Conservation (phyloP, 371 early-diverging fungal species). For the Fennellomyces sp. region DNA sequence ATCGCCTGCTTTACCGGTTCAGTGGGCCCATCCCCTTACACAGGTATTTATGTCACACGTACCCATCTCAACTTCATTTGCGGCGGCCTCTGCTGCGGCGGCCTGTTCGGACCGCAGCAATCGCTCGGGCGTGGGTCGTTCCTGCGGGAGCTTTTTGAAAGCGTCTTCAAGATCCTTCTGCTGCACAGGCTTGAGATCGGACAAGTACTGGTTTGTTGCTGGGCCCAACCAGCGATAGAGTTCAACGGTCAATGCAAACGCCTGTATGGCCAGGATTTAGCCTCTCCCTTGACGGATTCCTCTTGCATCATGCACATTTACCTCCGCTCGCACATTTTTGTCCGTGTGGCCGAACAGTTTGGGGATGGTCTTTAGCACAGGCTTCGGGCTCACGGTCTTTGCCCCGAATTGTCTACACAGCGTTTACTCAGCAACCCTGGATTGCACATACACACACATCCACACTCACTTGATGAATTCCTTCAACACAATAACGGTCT, state of each 20-base stretch:
- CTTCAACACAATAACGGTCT: conserved; percentile 68
- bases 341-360: conserved; percentile 93
- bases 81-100: conserved; percentile 53
- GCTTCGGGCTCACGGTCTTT: conserved; percentile 79
- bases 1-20: background rate
- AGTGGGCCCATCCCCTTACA: too few species aligned
- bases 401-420: conserved; percentile 81
- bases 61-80: conserved; percentile 32
- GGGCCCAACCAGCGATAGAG: conserved; percentile 83
- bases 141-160: conserved; percentile 75
- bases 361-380: conserved; percentile 81
- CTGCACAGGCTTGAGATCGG: conserved; percentile 85
- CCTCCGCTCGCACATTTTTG: conserved; percentile 91
- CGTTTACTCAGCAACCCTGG: too few species aligned
- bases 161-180: conserved; percentile 87
- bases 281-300: too few species aligned
- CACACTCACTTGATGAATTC: conserved; percentile 70
- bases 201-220: conserved; percentile 66
- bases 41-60: too few species aligned
- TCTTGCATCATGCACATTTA: conserved; percentile 20
- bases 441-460: too few species aligned
- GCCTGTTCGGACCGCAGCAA: conserved; percentile 81
- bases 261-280: conserved; percentile 36
- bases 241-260: conserved; percentile 73
- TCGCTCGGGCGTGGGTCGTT: conserved; percentile 69